Base-by-base conservation (phyloP, 169 alveolate genomes). In the Plasmodium falciparum region DNA sequence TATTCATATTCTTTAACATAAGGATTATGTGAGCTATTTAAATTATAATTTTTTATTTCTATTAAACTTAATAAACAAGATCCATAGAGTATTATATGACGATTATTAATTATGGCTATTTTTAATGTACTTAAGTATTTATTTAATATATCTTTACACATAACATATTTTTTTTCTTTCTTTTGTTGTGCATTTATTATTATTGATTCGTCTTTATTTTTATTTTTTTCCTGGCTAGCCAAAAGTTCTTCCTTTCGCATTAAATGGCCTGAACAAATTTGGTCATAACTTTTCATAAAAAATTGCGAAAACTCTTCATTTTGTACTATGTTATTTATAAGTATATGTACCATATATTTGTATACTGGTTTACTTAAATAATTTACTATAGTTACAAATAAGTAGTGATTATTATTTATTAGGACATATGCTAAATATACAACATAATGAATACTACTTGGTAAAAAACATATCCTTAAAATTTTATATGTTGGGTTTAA, bases 401-500 rank as follows among this genome's bases (percentile, higher is more conserved):
- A 39, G 49, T 56, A 80, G 58, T 80, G 90, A 15, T 67, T 62
- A 47, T 56, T 56, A 69, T 43, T 33, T 80, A 56, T 54, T 8
- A 56, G 15, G 15, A 43, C 9, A n/a, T 80, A 80, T 15, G 85
- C 17, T 12, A 80, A 17, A 69, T 72, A 80, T 8, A 69, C 15
- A 49, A 80, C 54, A 61, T 80, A 59, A 50, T 52, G 33, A 13
- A 80, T 50, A 49, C 74, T 80, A 20, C 73, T 80, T 2, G 83
- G 61, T 45, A 80, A 63, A 17, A 80, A 80, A 20, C 67, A 20
- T 4, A 80, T 50, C 11, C 67, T 80, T 58, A 80, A 29, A 1
- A 80, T 59, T 80, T 80, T 80, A 80, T 69, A 80, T 2, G 90
- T 54, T 17, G 59, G 15, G 9, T 80, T 80, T 8, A 72, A 13